Percentiles rank a stretch among this genome's conserved stretches.
phyloP scores from a whole-genome alignment of 1,284 basidiomycete species.

The Pseudozyma sp. region DNA sequence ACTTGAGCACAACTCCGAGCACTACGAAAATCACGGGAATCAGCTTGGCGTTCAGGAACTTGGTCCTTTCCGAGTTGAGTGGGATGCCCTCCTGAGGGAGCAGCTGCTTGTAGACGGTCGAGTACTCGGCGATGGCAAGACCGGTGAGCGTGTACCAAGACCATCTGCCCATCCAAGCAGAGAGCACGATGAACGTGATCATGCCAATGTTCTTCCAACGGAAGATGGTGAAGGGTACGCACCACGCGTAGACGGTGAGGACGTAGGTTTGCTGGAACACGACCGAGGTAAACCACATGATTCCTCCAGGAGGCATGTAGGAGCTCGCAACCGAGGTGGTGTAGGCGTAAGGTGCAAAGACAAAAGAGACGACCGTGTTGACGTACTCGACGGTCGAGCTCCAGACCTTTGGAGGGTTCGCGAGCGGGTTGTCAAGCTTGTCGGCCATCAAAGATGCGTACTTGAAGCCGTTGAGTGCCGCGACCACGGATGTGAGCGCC shows the following conservation, averaged over 20 bases:
- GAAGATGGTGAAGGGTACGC: slow-evolving; percentile 53
- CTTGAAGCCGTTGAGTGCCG: slow-evolving; percentile 43
- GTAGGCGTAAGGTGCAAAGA: slow-evolving; percentile 50
- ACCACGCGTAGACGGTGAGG: slow-evolving; percentile 51
- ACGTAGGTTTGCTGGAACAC: slow-evolving; percentile 60
- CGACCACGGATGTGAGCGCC: slow-evolving; percentile 48
- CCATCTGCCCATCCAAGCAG: slow-evolving; percentile 57
- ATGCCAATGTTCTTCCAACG: slow-evolving; percentile 52
- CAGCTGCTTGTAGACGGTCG: slow-evolving; percentile 41
- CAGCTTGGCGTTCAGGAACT: slow-evolving; percentile 45
- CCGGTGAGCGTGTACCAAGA: slow-evolving; percentile 61
- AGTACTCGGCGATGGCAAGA: slow-evolving; percentile 54
- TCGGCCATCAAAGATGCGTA: slow-evolving; percentile 34
- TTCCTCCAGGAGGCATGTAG: slow-evolving; percentile 47
- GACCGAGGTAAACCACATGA: slow-evolving; percentile 56
- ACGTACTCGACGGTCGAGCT: slow-evolving; percentile 47
- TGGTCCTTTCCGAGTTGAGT: slow-evolving; percentile 35
- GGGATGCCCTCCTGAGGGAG: slow-evolving; percentile 40
- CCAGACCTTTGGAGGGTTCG: slow-evolving; percentile 49
- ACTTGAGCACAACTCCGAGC: slow-evolving; percentile 55
- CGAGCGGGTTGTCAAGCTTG: slow-evolving; percentile 45
- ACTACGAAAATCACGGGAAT: slow-evolving; percentile 39
- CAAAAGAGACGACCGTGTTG: slow-evolving; percentile 48
- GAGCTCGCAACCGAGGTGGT: slow-evolving; percentile 40
- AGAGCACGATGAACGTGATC: slow-evolving; percentile 36